A percentile compares a stretch with the other conserved stretches of the same genome.
Evolutionary conservation across 164 flowering plant genomes (phyloP).

Genomic region (Vitis rotundifolia): DNA sequence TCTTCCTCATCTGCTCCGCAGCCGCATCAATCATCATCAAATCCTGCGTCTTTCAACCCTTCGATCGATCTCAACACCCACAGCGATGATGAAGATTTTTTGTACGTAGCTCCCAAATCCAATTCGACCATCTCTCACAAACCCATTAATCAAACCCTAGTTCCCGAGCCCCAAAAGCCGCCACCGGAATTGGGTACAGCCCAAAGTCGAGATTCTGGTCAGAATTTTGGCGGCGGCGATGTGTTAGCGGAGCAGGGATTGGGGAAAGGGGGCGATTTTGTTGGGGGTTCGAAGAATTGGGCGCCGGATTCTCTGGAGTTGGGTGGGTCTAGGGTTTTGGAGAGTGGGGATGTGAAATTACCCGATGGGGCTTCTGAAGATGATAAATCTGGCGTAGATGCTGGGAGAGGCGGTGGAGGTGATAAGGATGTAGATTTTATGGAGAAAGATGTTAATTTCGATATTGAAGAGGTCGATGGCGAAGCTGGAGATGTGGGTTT

Average conservation of each 20-base stretch:
- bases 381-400: conserved; percentile 8
- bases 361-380: conserved; percentile 24
- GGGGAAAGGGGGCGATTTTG: conserved; percentile 1
- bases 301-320: no score
- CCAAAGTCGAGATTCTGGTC: background rate
- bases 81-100: conserved; percentile 31
- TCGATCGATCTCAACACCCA: conserved; percentile 58
- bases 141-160: conserved; percentile 14
- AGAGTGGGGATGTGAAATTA: conserved; percentile 10
- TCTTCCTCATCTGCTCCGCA: conserved; percentile 23
- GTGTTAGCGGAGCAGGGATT: background rate
- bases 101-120: conserved; percentile 17
- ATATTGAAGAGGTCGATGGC: conserved; percentile 28
- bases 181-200: background rate
- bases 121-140: conserved; percentile 5
- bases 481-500: conserved; percentile 30
- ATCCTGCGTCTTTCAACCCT: conserved; percentile 27
- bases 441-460: conserved; percentile 30
- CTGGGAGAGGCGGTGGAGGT: conserved; percentile 23
- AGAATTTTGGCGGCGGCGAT: background rate
- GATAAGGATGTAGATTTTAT: conserved; percentile 13
- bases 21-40: conserved; percentile 15
- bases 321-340: conserved; percentile 19
- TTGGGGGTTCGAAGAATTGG: background rate
- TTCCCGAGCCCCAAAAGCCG: conserved; percentile 1